These are phyloP conservation scores for Mycena metata DNA, from an alignment of 768 basidiomycete species.

Conservation along the genomic window DNA sequence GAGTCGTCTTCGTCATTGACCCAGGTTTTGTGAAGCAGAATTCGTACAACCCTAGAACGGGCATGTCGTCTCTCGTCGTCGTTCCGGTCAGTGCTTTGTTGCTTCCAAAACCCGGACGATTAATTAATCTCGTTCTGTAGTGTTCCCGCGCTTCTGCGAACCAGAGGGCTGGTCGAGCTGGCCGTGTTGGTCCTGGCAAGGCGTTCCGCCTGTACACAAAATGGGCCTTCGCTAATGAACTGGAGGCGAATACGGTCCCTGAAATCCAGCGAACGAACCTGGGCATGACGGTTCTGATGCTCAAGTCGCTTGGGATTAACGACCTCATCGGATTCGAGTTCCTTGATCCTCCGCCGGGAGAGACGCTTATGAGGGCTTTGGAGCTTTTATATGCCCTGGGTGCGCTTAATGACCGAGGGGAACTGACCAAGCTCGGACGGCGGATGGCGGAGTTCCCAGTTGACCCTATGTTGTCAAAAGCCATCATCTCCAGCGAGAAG, in stretches of 20 bases:
- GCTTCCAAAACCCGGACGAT: neutral
- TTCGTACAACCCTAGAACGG: conserved; percentile 97
- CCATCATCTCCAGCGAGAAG: conserved; percentile 95
- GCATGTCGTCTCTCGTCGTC: conserved; percentile 97
- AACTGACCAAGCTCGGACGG: conserved; percentile 96
- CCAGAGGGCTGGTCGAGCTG: conserved; percentile 96
- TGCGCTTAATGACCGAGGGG: conserved; percentile 95
- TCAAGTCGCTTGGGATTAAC: conserved; percentile 98
- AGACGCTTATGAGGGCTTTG: conserved; percentile 95
- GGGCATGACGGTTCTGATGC: conserved; percentile 92
- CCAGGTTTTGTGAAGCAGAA: conserved; percentile 99
- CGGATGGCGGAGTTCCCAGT: conserved; percentile 99
- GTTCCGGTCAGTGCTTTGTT: conserved; percentile 79
- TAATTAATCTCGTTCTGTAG: conserved; percentile 51
- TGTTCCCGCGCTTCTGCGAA: conserved; percentile 98
- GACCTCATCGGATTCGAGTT: conserved; percentile 99
- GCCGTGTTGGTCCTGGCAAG: conserved; percentile 98
- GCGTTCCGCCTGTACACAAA: conserved; percentile 99
- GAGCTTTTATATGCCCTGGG: conserved; percentile 96
- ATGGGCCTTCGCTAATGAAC: conserved; percentile 96
- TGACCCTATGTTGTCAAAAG: conserved; percentile 97
- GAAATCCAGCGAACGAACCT: conserved; percentile 99
- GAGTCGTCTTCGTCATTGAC: conserved; percentile 99
- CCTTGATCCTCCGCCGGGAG: conserved; percentile 97
- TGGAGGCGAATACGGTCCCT: conserved; percentile 97